A percentile compares a stretch with the other conserved stretches of the same genome.
phyloP scores from a whole-genome alignment of 352 stramenopile genomes.

The Elongisporangium undulatum region DNA sequence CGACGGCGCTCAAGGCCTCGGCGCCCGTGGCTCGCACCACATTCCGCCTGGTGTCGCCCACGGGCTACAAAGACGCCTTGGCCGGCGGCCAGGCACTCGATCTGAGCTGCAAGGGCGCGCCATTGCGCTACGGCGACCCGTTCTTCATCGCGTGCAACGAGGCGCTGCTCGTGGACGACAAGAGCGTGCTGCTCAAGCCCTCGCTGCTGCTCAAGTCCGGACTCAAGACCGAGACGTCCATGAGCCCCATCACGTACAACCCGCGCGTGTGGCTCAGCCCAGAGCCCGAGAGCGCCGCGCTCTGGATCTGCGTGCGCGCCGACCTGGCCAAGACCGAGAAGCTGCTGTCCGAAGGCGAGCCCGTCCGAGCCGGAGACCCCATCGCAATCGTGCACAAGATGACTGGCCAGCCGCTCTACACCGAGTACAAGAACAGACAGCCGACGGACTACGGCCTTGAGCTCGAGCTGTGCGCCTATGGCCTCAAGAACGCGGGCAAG shows the following conservation, averaged over 20 bases:
- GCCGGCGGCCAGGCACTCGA: conserved; percentile 15
- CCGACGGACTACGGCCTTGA: conserved; percentile 79
- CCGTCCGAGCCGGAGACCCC: conserved; percentile 37
- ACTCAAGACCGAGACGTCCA: conserved; percentile 76
- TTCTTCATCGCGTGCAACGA: conserved; percentile 85
- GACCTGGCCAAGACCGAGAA: conserved; percentile 64
- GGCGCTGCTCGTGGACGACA: conserved; percentile 66
- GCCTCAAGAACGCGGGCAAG: conserved; percentile 47
- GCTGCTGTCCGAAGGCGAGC: conserved; percentile 48
- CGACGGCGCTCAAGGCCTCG: conserved; percentile 13
- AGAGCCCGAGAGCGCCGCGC: conserved; percentile 58
- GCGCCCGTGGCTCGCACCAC: conserved; percentile 45
- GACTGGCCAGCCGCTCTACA: conserved; percentile 62
- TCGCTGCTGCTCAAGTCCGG: conserved; percentile 80
- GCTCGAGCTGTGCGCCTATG: conserved; percentile 58
- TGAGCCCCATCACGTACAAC: conserved; percentile 86
- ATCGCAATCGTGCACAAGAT: conserved; percentile 82
- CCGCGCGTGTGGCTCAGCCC: conserved; percentile 69
- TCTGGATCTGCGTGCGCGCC: conserved; percentile 66
- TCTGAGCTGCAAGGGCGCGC: conserved; percentile 9
- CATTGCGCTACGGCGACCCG: conserved; percentile 70
- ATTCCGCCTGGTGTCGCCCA: conserved; percentile 62
- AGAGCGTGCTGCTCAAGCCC: conserved; percentile 63
- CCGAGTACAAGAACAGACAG: conserved; percentile 50
- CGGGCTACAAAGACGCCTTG: conserved; percentile 30